Evolutionary conservation across 495 filamentous ascomycete species (phyloP), one percentile per base, ranked within the genome.

Genomic region (Neurospora sp.): DNA sequence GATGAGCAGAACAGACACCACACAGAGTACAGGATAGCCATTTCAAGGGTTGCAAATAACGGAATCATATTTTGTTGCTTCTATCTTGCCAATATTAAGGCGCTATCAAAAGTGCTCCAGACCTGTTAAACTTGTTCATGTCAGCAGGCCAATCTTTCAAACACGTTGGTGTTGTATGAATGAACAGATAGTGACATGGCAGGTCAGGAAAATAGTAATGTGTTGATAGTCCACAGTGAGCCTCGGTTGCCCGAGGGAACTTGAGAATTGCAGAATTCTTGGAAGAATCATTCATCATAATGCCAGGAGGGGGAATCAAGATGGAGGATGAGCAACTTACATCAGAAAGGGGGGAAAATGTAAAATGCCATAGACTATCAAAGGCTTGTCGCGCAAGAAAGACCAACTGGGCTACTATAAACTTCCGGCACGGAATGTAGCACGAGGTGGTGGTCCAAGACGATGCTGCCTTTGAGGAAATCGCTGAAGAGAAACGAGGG

Each of bases 261-360:
- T 84, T 88, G 75, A 84, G 85, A 79, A 86, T 88, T 88, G 86
- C 86, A 88, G 86, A 88, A 87, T 85, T 85, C 85, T 83, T 84
- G 74, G 78, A 76, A 79, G 77, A 83, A 80, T 85, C 83, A 85
- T 86, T 79, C 86, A 86, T 82, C 77, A 78, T 71, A 71, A 48
- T 23, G 20, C 69, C n/a, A 10, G 35, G 1, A 27, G 8, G 23
- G 69, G 38, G 27, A 42, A 39, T 39, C n/a, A 23, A 14, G 40
- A 16, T 9, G 18, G 38, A 39, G 39, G 72, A 72, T 35, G 54
- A 16, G 12, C 18, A 70, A 38, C 69, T 70, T 46, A 70, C 54
- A 70, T 6, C 5, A 12, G 10, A 14, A 31, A 31, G 70, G 35
- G 4, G 18, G 69, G 69, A 59, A 0, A 69, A 42, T 39, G 2